Percentiles rank a stretch among this genome's conserved stretches.
Evolutionary conservation across 257 asterid species (phyloP).

Genomic region (Nicotiana tabacum): DNA sequence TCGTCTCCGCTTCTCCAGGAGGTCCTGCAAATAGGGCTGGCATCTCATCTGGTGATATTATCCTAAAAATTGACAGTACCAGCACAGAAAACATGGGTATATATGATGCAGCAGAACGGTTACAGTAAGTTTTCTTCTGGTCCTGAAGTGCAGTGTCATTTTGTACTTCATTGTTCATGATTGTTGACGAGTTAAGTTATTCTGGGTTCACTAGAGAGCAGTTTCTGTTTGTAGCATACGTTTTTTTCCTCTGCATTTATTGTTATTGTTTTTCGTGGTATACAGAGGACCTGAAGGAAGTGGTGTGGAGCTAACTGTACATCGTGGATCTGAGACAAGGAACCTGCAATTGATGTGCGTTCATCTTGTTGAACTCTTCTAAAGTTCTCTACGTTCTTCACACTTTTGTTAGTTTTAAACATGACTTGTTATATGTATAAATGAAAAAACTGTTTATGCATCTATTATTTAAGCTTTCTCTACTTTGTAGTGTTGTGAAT

Average conservation of each 20-base stretch:
- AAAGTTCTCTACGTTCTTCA: background rate
- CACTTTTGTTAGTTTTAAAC: background rate
- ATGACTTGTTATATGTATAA: background rate
- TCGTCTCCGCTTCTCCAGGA: slow-evolving; percentile 86
- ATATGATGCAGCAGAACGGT: slow-evolving; percentile 88
- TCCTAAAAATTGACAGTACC: slow-evolving; percentile 68
- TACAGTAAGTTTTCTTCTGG: slow-evolving; percentile 64
- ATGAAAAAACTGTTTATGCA: background rate
- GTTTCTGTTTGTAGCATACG: background rate
- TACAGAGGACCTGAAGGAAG: slow-evolving; percentile 98
- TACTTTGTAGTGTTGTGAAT: background rate
- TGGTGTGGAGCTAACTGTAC: slow-evolving; percentile 62
- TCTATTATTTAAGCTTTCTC: background rate
- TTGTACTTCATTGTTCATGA: background rate
- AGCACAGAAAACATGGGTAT: slow-evolving; percentile 81
- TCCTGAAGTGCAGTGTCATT: background rate
- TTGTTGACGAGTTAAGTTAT: background rate
- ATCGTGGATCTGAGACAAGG: slow-evolving; percentile 61
- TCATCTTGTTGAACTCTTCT: slow-evolving; percentile 7
- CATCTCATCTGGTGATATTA: slow-evolving; percentile 73
- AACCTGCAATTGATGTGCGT: slow-evolving; percentile 64
- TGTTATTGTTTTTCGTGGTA: slow-evolving; percentile 11
- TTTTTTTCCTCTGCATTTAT: background rate
- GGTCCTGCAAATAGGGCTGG: slow-evolving; percentile 97
- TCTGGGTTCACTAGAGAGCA: background rate